A percentile compares a stretch with the other conserved stretches of the same genome.
These are phyloP conservation scores for Uronychia binucleata DNA, from an alignment of 73 alveolate genomes.

Conservation along the genomic window DNA sequence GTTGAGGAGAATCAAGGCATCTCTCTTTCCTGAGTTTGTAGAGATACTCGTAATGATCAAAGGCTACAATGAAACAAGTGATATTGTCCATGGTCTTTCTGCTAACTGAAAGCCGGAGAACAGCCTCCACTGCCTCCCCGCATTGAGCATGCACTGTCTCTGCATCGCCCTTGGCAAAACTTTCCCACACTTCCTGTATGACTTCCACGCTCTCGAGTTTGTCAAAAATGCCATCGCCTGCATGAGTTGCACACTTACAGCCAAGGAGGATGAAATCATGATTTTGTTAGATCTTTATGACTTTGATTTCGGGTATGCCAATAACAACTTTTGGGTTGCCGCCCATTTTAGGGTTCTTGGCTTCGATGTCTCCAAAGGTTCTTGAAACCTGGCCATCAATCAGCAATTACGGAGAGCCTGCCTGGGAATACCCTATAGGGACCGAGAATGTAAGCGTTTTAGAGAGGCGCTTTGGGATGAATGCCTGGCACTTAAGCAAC, in stretches of 20 bases:
- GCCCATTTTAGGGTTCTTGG: slow-evolving; percentile 64
- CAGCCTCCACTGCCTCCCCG: slow-evolving; percentile 80
- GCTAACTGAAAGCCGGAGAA: slow-evolving; percentile 74
- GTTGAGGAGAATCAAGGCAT: neutral
- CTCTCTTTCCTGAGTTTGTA: neutral
- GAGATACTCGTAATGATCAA: slow-evolving; percentile 55
- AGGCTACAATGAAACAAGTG: slow-evolving; percentile 84
- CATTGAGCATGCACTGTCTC: slow-evolving; percentile 66
- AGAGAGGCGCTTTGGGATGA: slow-evolving; percentile 15
- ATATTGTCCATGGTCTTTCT: slow-evolving; percentile 85
- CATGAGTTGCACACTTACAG: neutral
- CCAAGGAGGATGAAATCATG: slow-evolving; percentile 77
- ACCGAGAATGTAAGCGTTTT: slow-evolving; percentile 29
- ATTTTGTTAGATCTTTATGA: slow-evolving; percentile 46
- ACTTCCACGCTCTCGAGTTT: slow-evolving; percentile 73
- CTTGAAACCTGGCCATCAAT: too few relatives aligned
- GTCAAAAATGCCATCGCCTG: slow-evolving; percentile 91
- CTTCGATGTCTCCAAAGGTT: slow-evolving; percentile 83
- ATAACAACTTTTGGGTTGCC: slow-evolving; percentile 78
- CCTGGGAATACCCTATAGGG: slow-evolving; percentile 85
- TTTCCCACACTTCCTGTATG: slow-evolving; percentile 65
- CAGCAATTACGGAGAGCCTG: slow-evolving; percentile 66
- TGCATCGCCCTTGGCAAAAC: neutral
- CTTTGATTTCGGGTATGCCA: slow-evolving; percentile 65
- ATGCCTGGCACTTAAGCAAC: slow-evolving; percentile 4